These are phyloP conservation scores for Raphanus hybrid DNA, from an alignment of 441 rosid species.

Conservation along the genomic window DNA sequence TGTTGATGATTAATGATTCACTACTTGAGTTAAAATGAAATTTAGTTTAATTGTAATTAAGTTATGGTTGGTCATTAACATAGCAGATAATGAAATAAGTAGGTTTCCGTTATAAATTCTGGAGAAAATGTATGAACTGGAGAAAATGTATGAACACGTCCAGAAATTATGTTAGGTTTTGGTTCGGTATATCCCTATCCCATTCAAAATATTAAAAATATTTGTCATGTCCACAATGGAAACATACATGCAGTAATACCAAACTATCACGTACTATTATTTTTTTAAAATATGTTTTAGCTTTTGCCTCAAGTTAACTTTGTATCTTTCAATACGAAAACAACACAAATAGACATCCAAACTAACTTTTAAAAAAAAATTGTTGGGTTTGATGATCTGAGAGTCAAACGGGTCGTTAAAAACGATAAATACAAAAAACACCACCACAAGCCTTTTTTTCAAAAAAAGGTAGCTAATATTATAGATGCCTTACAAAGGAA, in stretches of 20 bases:
- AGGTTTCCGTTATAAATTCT: too few species aligned
- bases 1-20: not conserved
- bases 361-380: not conserved
- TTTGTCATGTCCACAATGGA: not conserved
- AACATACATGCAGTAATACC: not conserved
- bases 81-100: not conserved
- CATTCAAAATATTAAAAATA: too few species aligned
- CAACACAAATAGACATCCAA: not conserved
- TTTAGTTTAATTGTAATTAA: not conserved
- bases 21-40: conserved; percentile 1
- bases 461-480: not conserved
- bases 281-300: not conserved
- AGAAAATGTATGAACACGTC: too few species aligned
- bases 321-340: not conserved
- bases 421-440: not conserved
- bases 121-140: too few species aligned
- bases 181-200: not conserved
- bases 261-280: not conserved
- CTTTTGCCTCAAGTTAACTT: conserved; percentile 10
- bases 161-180: not conserved
- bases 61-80: not conserved
- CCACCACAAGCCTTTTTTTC: not conserved
- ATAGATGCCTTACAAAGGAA: not conserved
- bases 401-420: not conserved
- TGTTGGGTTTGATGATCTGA: not conserved